Base-by-base conservation (phyloP, 345 rosid species). In the Geranium rotundifolium region DNA sequence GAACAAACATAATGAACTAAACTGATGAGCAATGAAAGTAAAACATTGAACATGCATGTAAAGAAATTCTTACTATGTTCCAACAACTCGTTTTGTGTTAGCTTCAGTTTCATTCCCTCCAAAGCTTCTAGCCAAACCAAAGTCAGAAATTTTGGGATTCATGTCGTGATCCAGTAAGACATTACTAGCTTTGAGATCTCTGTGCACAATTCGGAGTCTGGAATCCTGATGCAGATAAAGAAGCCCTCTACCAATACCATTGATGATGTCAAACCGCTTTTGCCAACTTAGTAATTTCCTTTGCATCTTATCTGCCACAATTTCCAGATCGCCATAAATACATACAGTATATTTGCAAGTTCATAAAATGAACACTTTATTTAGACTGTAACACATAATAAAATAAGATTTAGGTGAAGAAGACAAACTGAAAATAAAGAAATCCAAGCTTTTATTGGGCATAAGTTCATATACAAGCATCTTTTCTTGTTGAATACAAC, bases 141-240 rank as follows among this genome's bases (percentile, higher is more conserved):
- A 41, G 50, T 41, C 50, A 12, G 50, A 41, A 3, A 41, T 41
- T 41, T 41, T 41, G 9, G 50, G 50, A 12, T 41, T 41, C 50
- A 41, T 41, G 1, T 41, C 50, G 12, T 41, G 9, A 12, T 41
- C 50, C 10, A 41, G 12, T 41, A 41, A 12, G 1, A 41, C 14
- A 9, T 41, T 41, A 12, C 50, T 41, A 1, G 50, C 50, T 41
- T 41, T 41, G 4, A 41, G 50, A 41, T 41, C 50, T 41, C 50
- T 41, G 10, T 41, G 50, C 5, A 41, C 50, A 9, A 41, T 41
- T 41, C 50, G 67, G 16, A 67, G 63, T 64, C 73, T 63, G 16
- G 81, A 76, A 65, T 80, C 84, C 54, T 72, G 84, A 75, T 80
- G 81, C 55, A 76, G 81, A 67, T 80, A 80, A 57, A 80, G 79